phyloP scores from a whole-genome alignment of 2,329 filamentous ascomycete species.

The Aureobasidium sp. region DNA sequence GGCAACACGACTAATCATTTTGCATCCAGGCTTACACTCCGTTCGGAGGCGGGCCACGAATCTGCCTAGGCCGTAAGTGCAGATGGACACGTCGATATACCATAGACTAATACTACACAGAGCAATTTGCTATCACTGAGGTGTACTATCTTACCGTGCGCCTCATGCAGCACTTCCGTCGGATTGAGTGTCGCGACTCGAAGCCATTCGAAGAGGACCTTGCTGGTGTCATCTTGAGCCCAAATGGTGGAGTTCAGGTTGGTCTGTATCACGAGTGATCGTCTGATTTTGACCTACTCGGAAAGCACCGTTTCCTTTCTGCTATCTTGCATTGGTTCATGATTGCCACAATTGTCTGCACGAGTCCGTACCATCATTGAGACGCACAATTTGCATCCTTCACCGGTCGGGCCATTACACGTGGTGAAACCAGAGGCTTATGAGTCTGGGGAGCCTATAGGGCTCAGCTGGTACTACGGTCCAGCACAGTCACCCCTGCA shows the following conservation, averaged over 20 bases:
- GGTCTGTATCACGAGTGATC: background rate
- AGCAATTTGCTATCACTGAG: conserved; percentile 13
- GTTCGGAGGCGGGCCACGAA: conserved; percentile 7
- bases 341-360: background rate
- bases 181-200: conserved; percentile 10
- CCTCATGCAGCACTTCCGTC: conserved; percentile 13
- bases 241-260: conserved; percentile 1
- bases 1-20: background rate
- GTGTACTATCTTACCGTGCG: conserved; percentile 14
- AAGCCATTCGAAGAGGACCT: background rate
- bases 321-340: too few relatives aligned
- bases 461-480: background rate
- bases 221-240: background rate
- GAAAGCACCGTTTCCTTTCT: background rate
- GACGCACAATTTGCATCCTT: background rate
- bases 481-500: background rate
- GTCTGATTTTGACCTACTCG: background rate
- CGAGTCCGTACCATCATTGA: background rate
- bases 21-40: conserved; percentile 1
- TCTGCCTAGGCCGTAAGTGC: conserved; percentile 11
- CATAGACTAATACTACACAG: background rate
- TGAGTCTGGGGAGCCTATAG: background rate
- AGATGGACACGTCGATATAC: background rate
- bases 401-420: background rate
- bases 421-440: background rate